Base-by-base conservation (phyloP, 1,284 basidiomycete genomes). In the Heliocybe sulcata region DNA sequence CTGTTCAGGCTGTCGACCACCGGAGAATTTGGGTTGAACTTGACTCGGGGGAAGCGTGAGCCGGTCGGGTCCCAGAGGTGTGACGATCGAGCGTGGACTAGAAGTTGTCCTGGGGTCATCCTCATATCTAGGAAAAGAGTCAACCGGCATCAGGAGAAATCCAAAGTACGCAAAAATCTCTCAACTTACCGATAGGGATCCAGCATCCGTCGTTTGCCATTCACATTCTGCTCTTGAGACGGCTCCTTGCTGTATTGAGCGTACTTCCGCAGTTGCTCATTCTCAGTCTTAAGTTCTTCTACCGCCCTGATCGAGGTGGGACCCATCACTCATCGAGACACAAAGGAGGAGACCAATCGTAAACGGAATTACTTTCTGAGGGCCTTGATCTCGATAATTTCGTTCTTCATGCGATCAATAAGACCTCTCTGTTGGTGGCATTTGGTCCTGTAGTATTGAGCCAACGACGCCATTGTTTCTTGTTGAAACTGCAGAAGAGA, bases 391-490 rank as follows among this genome's bases (percentile, higher is more conserved):
- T 87, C 80, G 33, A 71, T 69, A 14, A 64, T 57, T 45, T 71
- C 67, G 1, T 57, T 61, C 55, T 69, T 72, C 26, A 72, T 56
- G 33, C 78, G 76, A 29, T 82, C 79, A 20, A 84, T 70, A 10
- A 80, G 58, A 1, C 64, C 65, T 12, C 79, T 74, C 55, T 82
- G 80, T 61, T 83, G 79, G 27, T 75, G 67, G 59, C 77, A 74
- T 57, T 80, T 77, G 14, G 69, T 63, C 61, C 77, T 80, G 59
- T 85, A 85, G 59, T 80, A 77, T 42, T 79, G 76, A 38, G 88
- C 77, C 54, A 87, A 79, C 42, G 79, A 73, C 2, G 82, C 81
- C 67, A 90, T 76, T n/a, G 80, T 80, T 59, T 89, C 85, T 67
- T 86, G 81, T 67, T 92, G 89, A 63, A 90, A 89, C 87, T 91